Conservation (phyloP, 352 stramenopile species). For the Phytophthora meadii region DNA sequence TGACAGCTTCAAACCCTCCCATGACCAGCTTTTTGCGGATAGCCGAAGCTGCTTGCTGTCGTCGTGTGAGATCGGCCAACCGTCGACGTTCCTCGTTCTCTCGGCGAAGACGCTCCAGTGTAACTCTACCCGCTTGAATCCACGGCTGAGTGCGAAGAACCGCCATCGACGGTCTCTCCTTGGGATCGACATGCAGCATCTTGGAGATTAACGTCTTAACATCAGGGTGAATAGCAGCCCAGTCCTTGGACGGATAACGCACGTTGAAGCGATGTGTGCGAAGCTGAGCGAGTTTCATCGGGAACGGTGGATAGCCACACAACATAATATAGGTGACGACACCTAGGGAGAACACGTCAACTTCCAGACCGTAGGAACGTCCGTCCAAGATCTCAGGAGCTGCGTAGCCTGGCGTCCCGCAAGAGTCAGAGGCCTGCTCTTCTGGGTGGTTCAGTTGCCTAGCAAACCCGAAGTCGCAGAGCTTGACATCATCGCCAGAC, state of each 20-base stretch:
- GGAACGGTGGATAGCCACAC: slow-evolving; percentile 88
- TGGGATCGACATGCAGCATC: slow-evolving; percentile 83
- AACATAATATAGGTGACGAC: slow-evolving; percentile 91
- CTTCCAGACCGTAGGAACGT: slow-evolving; percentile 81
- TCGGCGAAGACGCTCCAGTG: slow-evolving; percentile 49
- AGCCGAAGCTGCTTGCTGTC: slow-evolving; percentile 65
- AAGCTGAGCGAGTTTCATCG: slow-evolving; percentile 87
- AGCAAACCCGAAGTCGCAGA: slow-evolving; percentile 90
- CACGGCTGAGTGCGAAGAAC: slow-evolving; percentile 67
- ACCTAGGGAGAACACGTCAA: slow-evolving; percentile 91
- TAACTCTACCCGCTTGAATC: slow-evolving; percentile 60
- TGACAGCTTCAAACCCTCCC: slow-evolving; percentile 76
- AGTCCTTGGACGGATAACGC: slow-evolving; percentile 85
- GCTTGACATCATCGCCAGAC: slow-evolving; percentile 76
- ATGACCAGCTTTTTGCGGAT: slow-evolving; percentile 79
- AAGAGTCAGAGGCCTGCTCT: slow-evolving; percentile 83
- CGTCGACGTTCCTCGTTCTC: slow-evolving; percentile 57
- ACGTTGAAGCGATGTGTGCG: slow-evolving; percentile 86
- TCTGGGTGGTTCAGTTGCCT: slow-evolving; percentile 64
- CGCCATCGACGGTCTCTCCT: slow-evolving; percentile 62
- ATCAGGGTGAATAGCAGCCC: slow-evolving; percentile 58
- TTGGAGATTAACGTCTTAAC: slow-evolving; percentile 81
- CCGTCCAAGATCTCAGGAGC: slow-evolving; percentile 87
- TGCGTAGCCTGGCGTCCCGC: slow-evolving; percentile 84
- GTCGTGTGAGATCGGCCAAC: slow-evolving; percentile 59